Conservation (phyloP, 345 rosid genomes). For the Arabis hirsuta region DNA sequence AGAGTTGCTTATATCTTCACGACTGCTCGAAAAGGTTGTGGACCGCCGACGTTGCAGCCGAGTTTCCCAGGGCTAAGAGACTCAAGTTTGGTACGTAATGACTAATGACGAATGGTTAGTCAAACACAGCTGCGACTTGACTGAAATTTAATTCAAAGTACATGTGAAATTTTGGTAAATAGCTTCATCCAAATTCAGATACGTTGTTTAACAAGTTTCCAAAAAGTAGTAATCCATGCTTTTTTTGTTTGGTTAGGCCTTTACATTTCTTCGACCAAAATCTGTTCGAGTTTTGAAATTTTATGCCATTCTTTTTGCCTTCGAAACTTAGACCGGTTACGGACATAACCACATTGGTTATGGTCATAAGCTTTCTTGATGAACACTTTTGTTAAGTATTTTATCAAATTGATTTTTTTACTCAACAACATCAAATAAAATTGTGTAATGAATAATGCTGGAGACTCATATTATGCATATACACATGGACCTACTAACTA, state of each 20-base stretch:
- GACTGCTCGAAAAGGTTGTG: conserved; percentile 42
- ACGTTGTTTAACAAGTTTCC: conserved; percentile 6
- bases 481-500: no score
- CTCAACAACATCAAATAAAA: no score
- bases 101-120: not conserved
- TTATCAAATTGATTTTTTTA: no score
- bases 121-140: not conserved
- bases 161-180: not conserved
- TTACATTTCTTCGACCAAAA: not conserved
- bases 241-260: not conserved
- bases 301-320: not conserved
- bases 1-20: conserved; percentile 53
- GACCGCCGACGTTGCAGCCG: conserved; percentile 32
- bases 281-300: not conserved
- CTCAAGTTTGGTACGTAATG: conserved; percentile 35
- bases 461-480: no score
- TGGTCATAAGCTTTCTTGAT: no score
- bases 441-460: no score
- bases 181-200: conserved; percentile 10
- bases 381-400: no score
- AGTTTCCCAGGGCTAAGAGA: conserved; percentile 51
- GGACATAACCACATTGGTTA: no score
- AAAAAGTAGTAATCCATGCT: not conserved
- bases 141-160: not conserved
- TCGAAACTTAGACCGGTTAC: not conserved